Evolutionary conservation across 768 basidiomycete species (phyloP).

Genomic region (Boletus barrowsii): DNA sequence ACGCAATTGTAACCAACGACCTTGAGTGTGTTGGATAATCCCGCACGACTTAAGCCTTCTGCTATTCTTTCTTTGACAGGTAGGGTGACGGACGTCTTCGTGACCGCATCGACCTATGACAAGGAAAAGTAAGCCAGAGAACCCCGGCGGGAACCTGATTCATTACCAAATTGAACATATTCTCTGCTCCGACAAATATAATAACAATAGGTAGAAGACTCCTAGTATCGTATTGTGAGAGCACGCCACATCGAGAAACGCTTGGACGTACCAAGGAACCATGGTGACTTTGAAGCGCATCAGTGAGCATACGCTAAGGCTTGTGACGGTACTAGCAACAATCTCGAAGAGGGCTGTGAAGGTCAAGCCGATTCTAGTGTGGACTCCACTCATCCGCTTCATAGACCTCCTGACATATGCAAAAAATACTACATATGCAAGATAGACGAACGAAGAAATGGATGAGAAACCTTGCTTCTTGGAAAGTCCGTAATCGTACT

Average conservation of each 20-base stretch:
- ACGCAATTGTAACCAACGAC: constrained; percentile 84
- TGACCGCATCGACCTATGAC: constrained; percentile 75
- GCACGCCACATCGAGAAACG: neutral
- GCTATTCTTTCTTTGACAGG: constrained; percentile 92
- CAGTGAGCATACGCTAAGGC: constrained; percentile 87
- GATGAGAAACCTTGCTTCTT: constrained; percentile 49
- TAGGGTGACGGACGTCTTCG: constrained; percentile 79
- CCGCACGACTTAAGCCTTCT: constrained; percentile 82
- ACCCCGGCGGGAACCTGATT: constrained; percentile 1
- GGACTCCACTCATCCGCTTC: constrained; percentile 76
- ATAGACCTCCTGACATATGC: constrained; percentile 75
- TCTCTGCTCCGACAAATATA: constrained; percentile 93
- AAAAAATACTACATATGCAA: constrained; percentile 74
- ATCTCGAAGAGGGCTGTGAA: constrained; percentile 94
- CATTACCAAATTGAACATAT: constrained; percentile 91
- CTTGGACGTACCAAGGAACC: constrained; percentile 74
- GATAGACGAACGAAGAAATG: constrained; percentile 67
- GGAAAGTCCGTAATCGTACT: constrained; percentile 55
- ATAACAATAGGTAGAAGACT: constrained; percentile 91
- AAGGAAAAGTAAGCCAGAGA: constrained; percentile 25
- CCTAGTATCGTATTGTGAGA: constrained; percentile 41
- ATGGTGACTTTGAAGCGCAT: constrained; percentile 86
- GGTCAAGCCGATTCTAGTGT: constrained; percentile 86
- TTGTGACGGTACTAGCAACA: constrained; percentile 88
- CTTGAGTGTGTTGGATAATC: constrained; percentile 89